Base-by-base conservation (phyloP, 2,329 filamentous ascomycete species). In the Aspergillus piperis region DNA sequence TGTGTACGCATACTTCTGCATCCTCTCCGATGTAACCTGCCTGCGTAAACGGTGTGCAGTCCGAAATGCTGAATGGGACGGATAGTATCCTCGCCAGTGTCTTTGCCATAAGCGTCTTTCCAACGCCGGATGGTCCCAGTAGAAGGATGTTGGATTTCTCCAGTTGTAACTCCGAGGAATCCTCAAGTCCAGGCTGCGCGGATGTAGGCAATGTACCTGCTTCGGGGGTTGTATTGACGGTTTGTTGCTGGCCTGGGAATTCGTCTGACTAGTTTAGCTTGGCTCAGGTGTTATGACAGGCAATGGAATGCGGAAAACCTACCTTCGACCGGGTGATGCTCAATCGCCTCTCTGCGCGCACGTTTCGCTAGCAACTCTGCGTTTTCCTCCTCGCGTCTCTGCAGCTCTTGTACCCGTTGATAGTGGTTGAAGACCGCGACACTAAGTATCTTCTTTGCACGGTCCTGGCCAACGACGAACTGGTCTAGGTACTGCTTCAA, bases 11-110 rank as follows among this genome's bases (percentile, higher is more conserved):
- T 0, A 91, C 89, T 73, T 99, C 95, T n/a, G 94, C 94, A 73
- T 99, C 95, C 72, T 98, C 94, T 30, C 95, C 95, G 67, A 99
- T 97, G 70, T 99, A 99, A 25, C 95, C 94, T 4, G 94, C 94
- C 78, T 97, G 94, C 0, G 94, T 98, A 65, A 98, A 92, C 5
- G 93, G 91, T 54, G 95, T 97, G 76, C 94, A 98, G 76, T 98
- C 94, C 62, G 91, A 94, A 77, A 96, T 96, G 63, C 91, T 92
- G 71, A 97, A 96, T 0, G 95, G 95, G 0, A 98, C 92, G 62
- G 95, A 94, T n/a, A 99, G 85, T 55, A 95, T 89, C 70, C 92
- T 89, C 67, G 94, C 95, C 41, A 98, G 80, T 0, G 94, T 98
- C 76, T 93, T 96, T 56, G 68, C 85, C 79, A 99, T 98, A 63